Base-by-base conservation (phyloP, 2,329 filamentous ascomycete species). In the Calonectria montana region DNA sequence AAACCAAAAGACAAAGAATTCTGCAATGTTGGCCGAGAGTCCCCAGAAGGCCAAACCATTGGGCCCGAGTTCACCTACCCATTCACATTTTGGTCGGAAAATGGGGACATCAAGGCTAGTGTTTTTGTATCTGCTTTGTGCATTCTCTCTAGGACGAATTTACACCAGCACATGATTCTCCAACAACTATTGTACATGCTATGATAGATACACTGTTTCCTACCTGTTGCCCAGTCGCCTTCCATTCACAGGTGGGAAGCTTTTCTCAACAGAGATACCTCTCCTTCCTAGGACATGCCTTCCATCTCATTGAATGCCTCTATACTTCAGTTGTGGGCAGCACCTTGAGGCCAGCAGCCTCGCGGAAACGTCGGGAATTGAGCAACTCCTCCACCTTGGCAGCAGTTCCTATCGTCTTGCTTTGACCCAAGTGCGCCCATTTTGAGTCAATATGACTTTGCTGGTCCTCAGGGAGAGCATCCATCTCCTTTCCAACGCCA, bases 381-480 rank as follows among this genome's bases (percentile, higher is more conserved):
- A 93, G 83, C 41, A 91, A 80, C 79, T 92, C 88, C 78, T 91
- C 87, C 25, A 91, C 86, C 80, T 90, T 88, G 73, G 90, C 86
- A 8, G 88, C 84, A 8, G 87, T 88, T 41, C 87, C 86, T 16
- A 87, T 78, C 21, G 84, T 83, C 79, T 87, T 88, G 73, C 85
- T 85, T 75, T 89, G 87, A 18, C 87, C 90, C 18, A 92, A 83
- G 68, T 90, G 86, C 23, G 85, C 82, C 88, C 90, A 92, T 77
- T 88, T 87, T 7, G 84, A 79, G 45, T 88, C 85, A 41, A 89
- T 77, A n/a, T 84, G 81, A 16, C 82, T 72, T 57, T 74, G 57
- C 21, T 75, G 63, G 7, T 73, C 72, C 43, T 81, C 74, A 18
- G 71, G 72, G 21, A 78, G 69, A 9, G 71, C 50, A 35, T 78